phyloP scores from a whole-genome alignment of 345 rosid species.

The Euphorbia tirucalli region DNA sequence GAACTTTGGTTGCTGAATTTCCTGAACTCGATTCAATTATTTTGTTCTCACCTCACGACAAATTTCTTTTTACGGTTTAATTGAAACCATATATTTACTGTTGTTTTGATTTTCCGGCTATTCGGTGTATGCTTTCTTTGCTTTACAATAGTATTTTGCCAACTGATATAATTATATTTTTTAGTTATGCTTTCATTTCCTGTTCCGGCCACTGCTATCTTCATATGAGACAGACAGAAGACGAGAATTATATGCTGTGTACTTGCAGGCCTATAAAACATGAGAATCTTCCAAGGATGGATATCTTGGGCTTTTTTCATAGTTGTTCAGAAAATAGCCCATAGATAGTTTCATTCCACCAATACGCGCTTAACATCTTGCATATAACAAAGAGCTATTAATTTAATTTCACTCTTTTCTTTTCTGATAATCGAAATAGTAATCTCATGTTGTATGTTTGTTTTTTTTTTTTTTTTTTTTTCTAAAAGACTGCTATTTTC shows the following conservation, averaged over 20 bases:
- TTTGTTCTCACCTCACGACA: background rate
- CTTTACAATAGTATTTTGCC: background rate
- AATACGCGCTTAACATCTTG: background rate
- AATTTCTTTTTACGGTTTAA: background rate
- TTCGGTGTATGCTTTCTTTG: background rate
- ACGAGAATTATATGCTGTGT: too few species aligned
- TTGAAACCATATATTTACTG: background rate
- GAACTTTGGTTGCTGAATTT: background rate
- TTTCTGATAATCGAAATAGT: background rate
- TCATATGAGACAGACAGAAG: slow-evolving; percentile 1
- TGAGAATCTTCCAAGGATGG: background rate
- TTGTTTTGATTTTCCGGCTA: slow-evolving; percentile 3
- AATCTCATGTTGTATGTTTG: too few species aligned
- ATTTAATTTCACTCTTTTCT: background rate
- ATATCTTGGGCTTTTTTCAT: background rate
- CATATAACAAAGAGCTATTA: background rate
- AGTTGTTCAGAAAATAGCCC: background rate
- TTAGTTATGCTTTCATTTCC: background rate
- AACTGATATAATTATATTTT: background rate
- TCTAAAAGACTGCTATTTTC: background rate
- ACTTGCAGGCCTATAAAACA: slow-evolving; percentile 6
- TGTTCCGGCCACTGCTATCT: background rate
- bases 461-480: background rate
- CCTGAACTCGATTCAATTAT: background rate
- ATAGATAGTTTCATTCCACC: too few species aligned